Evolutionary conservation across 148 eudicot species (phyloP).

Genomic region (Fagopyrum tataricum): DNA sequence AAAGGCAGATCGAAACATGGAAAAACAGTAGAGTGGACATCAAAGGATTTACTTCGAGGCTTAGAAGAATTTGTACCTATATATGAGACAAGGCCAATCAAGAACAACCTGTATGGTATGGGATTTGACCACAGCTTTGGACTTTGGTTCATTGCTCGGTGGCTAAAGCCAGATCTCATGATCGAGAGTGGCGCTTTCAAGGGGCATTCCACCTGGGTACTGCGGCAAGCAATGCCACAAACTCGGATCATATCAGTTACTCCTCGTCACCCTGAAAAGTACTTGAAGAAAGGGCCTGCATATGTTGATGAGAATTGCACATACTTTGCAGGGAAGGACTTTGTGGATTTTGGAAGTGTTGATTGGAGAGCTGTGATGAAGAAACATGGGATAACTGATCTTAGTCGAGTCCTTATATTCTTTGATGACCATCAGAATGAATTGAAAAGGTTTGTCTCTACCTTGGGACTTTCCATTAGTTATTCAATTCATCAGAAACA

Average conservation of each 20-base stretch:
- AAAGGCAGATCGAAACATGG: constrained; percentile 99
- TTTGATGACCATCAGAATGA: constrained; percentile 99
- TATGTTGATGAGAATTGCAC: constrained; percentile 96
- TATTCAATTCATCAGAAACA: neutral
- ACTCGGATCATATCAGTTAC: constrained; percentile 73
- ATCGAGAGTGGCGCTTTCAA: constrained; percentile 98
- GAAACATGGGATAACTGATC: constrained; percentile 74
- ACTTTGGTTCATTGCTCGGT: constrained; percentile 84
- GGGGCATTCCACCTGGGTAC: constrained; percentile 98
- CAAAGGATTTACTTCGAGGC: constrained; percentile 76
- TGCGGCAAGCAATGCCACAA: constrained; percentile 88
- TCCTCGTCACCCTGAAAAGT: constrained; percentile 95
- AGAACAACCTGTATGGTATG: constrained; percentile 95
- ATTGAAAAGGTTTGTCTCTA: constrained; percentile 55
- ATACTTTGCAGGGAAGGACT: constrained; percentile 91
- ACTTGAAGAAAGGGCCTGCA: constrained; percentile 87
- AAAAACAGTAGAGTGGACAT: constrained; percentile 89
- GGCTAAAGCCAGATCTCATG: constrained; percentile 94
- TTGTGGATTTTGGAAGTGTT: constrained; percentile 88
- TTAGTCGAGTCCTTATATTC: constrained; percentile 67
- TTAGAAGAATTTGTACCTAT: constrained; percentile 89
- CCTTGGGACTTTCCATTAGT: neutral
- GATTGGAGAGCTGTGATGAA: constrained; percentile 70
- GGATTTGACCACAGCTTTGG: constrained; percentile 99
- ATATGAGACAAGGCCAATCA: constrained; percentile 82